Percentiles rank a stretch among this genome's conserved stretches.
These are phyloP conservation scores for Dictyostelium intermedium DNA, from an alignment of 78 protist genomes.

Conservation along the genomic window DNA sequence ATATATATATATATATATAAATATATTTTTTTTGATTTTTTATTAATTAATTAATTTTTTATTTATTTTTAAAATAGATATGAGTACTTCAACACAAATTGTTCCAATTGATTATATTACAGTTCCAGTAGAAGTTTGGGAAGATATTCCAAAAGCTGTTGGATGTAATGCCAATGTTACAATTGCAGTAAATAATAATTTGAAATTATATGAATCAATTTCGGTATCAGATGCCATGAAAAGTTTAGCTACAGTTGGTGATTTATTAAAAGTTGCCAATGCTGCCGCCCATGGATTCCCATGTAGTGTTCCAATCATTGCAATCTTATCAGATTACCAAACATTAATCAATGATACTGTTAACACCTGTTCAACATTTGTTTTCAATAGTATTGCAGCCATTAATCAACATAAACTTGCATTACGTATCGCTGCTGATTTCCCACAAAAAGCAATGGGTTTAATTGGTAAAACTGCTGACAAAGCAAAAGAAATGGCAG, in stretches of 20 bases:
- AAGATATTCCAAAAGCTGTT: background rate
- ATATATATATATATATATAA: no score
- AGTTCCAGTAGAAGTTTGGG: background rate
- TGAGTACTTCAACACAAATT: background rate
- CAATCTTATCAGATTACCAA: background rate
- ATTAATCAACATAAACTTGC: background rate
- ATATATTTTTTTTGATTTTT: no score
- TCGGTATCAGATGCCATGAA: background rate
- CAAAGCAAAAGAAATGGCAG: background rate
- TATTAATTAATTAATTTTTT: no score
- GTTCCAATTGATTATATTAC: background rate
- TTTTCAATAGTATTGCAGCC: background rate
- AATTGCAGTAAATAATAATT: background rate
- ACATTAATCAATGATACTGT: background rate
- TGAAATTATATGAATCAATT: background rate
- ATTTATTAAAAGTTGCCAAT: background rate
- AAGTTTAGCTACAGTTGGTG: background rate
- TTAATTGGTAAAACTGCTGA: background rate
- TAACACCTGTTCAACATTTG: background rate
- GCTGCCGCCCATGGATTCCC: background rate
- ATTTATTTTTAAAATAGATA: no score
- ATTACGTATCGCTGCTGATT: background rate
- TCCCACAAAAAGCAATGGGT: constrained; percentile 6
- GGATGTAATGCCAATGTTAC: background rate
- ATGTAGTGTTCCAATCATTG: background rate